phyloP scores from a whole-genome alignment of 768 basidiomycete genomes.

The Suillus ampliporus region DNA sequence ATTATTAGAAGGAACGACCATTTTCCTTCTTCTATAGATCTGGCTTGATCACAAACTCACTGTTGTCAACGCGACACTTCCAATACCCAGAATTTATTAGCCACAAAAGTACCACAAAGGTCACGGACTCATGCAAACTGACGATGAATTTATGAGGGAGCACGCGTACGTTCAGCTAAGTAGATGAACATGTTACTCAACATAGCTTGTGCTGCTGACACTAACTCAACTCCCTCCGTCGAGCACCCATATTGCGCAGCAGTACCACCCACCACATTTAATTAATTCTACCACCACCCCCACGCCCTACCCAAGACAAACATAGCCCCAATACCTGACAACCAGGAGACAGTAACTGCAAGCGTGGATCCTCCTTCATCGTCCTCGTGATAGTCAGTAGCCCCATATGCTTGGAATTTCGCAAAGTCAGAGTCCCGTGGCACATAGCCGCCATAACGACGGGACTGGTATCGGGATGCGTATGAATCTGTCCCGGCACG shows the following conservation, averaged over 20 bases:
- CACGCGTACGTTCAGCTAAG: neutral
- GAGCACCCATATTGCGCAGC: no score
- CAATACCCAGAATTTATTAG: no score
- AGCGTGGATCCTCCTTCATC: neutral
- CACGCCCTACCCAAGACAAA: slow-evolving; percentile 12
- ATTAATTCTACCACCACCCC: slow-evolving; percentile 4
- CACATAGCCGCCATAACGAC: slow-evolving; percentile 13
- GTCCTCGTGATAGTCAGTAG: neutral
- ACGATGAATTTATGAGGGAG: neutral
- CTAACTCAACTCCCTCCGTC: neutral
- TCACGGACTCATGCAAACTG: neutral
- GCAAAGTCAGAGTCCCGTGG: slow-evolving; percentile 14
- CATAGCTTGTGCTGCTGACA: neutral
- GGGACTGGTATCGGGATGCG: slow-evolving; percentile 16
- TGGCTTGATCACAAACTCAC: neutral
- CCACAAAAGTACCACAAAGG: no score
- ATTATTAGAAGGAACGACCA: no score
- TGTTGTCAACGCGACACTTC: neutral
- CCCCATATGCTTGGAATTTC: slow-evolving; percentile 15
- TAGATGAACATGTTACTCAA: neutral
- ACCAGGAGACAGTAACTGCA: neutral
- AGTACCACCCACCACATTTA: neutral
- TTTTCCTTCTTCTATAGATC: no score
- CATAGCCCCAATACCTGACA: neutral
- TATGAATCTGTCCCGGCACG: slow-evolving; percentile 7